Evolutionary conservation across 768 basidiomycete genomes (phyloP), one percentile per base, ranked within the genome.

Genomic region (Termitomyces sp.): DNA sequence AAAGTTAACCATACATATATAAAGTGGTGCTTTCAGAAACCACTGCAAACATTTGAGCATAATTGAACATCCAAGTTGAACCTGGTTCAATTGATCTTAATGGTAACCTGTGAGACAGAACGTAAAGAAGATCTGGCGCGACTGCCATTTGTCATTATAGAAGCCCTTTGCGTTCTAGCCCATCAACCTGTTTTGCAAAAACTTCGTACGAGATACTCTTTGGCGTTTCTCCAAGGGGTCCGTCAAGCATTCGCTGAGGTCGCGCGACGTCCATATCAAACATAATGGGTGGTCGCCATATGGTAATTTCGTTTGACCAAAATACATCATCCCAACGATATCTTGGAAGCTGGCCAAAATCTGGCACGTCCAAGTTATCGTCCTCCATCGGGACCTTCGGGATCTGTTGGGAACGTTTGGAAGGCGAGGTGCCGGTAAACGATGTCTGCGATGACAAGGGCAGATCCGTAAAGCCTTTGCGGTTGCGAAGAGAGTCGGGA

Each of bases 201-300:
- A 56, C 64, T 31, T 63, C 59, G 36, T 65, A 66, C 5, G 61
- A 52, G 14, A 66, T 66, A 43, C 65, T 66, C 31, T 58, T 58
- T 2, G 62, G 60, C 20, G 62, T 47, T 27, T 65, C 60, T 10
- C 31, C 16, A 10, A 49, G 14, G 14, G 55, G 59, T 18, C 37
- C 32, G 31, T 53, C 49, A 32, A 31, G 24, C 62, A 65, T 63
- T 18, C 51, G 52, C 37, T 57, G 63, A 32, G 63, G 63, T 10
- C 62, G 60, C 18, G 64, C 55, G 39, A 66, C 59, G 54, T 66
- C 64, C 60, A 62, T 55, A n/a, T 61, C 43, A 22, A 61, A 56
- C 26, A 56, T 41, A 26, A 36, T 31, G 29, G 65, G 61, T 20
- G 50, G 61, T 10, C 47, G 60, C 61, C 59, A 63, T 16, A 64